Evolutionary conservation across 331 rosid species (phyloP), one percentile per base, ranked within the genome.

Genomic region (Phaseolus coccineus): DNA sequence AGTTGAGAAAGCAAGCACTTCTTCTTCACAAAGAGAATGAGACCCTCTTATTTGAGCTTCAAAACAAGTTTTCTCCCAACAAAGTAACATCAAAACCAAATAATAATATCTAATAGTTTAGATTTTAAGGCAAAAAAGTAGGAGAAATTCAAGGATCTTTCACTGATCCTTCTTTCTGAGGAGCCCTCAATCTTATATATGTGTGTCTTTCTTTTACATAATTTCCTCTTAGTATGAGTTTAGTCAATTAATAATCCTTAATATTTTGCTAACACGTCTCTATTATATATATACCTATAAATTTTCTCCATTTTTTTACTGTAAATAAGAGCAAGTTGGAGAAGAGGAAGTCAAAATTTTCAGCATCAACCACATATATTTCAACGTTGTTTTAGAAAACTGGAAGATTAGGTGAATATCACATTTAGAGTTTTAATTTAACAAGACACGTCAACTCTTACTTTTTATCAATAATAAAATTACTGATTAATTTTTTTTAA

Each of bases 11-110:
- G 84, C 86, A 81, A 77, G 97, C 96, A 19, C 24, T 92, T 81
- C 90, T 90, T 75, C 97, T 94, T 83, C 87, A 76, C 75, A 77
- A 89, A 76, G 98, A 94, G 88, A 92, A 94, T 62, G 92, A 89
- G 15, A 83, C 84, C 58, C 86, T 94, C 71, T 83, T 85, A 9
- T 80, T 87, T 63, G 92, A 88, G 76, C 91, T 94, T 30, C 91
- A 91, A 74, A 73, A 67, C 40, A 87, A 85, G 72, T 25, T 19
- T 19, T 86, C 53, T 78, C 86, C 31, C 31, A 84, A 13, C 77
- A 72, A 73, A 76, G 62, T 72, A 78, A 69, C 78, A 52, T 4
- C 55, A 77, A 80, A 71, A 59, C 14, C 57, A 53, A 61, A 63
- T 58, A 47, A 24, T 47, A 19, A 16, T 65, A 3, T 30, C 65